Conservation (phyloP, 2,329 filamentous ascomycete genomes). For the Lojkania enalia region DNA sequence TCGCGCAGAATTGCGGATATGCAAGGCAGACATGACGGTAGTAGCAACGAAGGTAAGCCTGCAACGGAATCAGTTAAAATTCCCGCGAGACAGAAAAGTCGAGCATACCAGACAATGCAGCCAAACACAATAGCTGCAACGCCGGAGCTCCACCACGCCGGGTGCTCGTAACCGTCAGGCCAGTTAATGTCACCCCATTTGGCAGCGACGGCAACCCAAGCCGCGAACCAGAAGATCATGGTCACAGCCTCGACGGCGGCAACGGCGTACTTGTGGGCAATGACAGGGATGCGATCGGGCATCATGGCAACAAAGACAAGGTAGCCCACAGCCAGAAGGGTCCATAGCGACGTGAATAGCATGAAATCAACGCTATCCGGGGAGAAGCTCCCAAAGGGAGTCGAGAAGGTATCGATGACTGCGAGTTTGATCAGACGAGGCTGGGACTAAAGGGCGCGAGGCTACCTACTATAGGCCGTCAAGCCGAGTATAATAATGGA, state of each 20-base stretch:
- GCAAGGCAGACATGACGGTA: constrained; percentile 53
- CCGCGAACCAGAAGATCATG: constrained; percentile 89
- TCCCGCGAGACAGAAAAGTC: constrained; percentile 46
- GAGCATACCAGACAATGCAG: constrained; percentile 64
- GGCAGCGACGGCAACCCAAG: constrained; percentile 76
- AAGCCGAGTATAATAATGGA: constrained; percentile 76
- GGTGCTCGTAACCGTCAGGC: constrained; percentile 55
- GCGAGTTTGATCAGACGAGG: constrained; percentile 7
- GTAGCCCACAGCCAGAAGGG: constrained; percentile 69
- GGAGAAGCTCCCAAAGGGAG: constrained; percentile 52
- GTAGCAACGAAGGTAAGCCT: constrained; percentile 59
- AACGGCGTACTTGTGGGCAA: constrained; percentile 70
- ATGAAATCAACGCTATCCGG: constrained; percentile 72
- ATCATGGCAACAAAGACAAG: constrained; percentile 70
- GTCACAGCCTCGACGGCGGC: constrained; percentile 73
- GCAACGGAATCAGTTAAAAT: constrained; percentile 17
- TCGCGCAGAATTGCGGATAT: constrained; percentile 48
- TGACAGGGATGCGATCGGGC: constrained; percentile 61
- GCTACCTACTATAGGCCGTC: constrained; percentile 70
- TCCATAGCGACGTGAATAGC: constrained; percentile 80
- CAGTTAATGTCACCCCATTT: constrained; percentile 59
- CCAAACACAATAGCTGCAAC: constrained; percentile 70
- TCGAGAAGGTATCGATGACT: constrained; percentile 59
- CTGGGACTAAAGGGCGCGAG: constrained; percentile 1
- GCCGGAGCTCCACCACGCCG: no score